Base-by-base conservation (phyloP, 2,329 filamentous ascomycete species). In the Colletotrichum scovillei region DNA sequence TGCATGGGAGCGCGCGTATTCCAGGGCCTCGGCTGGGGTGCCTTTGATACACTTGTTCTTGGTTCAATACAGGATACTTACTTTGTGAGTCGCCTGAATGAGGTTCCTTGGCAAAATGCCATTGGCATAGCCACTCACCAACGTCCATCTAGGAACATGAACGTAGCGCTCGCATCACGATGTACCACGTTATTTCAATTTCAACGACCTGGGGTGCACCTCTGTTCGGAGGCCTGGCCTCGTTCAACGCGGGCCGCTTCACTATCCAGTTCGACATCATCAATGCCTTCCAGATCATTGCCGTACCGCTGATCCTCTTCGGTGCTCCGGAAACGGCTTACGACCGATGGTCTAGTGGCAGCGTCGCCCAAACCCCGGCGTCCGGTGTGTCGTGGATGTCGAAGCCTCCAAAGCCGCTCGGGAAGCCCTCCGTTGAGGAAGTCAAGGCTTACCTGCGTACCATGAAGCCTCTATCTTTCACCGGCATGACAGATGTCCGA, bases 11-110 rank as follows among this genome's bases (percentile, higher is more conserved):
- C 88, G 2, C 84, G 89, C 11, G 77, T 89, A 22, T 83, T 91
- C 42, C 88, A 91, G 76, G 89, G 88, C 1, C 68, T 91, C 0
- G 89, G 87, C n/a, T 90, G 89, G 87, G 89, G 89, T 6, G 85
- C 86, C 12, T 89, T 91, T 72, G 89, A 91, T 75, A 86, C 84
- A 5, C 79, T 91, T 52, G 82, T 89, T 35, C 79, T 87, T 38
- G 84, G 84, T 1, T 88, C 86, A 2, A 87, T 91, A 62, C 85
- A 88, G 59, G 89, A 91, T 75, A 87, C 87, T 1, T 91, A 86
- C 78, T 91, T 89, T 77, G 88, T 90, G 78, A 79, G 87, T 79
- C 11, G 2, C 28, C 4, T 12, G 35, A 5, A n/a, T 9, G 38
- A 7, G 11, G 1, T n/a, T 52, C 22, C 1, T 24, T 5, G 30